Evolutionary conservation across 176 grass and related monocot species (phyloP).

Genomic region (Canna indica): DNA sequence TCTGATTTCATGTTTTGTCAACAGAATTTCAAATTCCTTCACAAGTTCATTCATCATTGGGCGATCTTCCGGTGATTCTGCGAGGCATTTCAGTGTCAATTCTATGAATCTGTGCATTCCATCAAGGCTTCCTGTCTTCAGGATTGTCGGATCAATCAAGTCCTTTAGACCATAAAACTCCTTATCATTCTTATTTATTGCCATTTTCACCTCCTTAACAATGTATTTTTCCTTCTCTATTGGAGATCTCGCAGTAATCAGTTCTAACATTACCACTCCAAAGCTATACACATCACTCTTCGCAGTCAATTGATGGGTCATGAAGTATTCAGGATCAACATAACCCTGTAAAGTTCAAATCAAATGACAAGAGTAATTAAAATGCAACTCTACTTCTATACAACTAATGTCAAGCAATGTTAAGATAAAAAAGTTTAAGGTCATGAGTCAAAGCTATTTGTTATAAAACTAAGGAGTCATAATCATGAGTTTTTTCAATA

Average conservation of each 20-base stretch:
- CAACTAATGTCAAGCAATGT: background rate
- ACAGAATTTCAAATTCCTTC: constrained; percentile 72
- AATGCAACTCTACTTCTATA: background rate
- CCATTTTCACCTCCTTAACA: constrained; percentile 46
- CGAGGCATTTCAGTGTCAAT: constrained; percentile 49
- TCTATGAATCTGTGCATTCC: constrained; percentile 61
- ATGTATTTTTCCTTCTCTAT: constrained; percentile 76
- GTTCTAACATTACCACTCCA: constrained; percentile 69
- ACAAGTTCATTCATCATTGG: constrained; percentile 69
- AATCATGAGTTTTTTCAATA: too few relatives aligned
- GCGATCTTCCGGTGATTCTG: constrained; percentile 34
- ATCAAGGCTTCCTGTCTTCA: constrained; percentile 31
- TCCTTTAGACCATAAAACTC: constrained; percentile 60
- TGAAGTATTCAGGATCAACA: constrained; percentile 85
- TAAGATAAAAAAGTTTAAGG: background rate
- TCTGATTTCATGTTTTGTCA: constrained; percentile 43
- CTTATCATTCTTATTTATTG: constrained; percentile 34
- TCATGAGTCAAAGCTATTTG: too few relatives aligned
- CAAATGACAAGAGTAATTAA: background rate
- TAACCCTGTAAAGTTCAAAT: constrained; percentile 41
- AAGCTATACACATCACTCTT: constrained; percentile 88
- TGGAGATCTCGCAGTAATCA: constrained; percentile 53
- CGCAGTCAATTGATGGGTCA: constrained; percentile 71
- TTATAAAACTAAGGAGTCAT: too few relatives aligned
- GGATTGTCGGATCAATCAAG: constrained; percentile 51